phyloP scores from a whole-genome alignment of 2,329 filamentous ascomycete species.

The Aspergillus thermomutatus region DNA sequence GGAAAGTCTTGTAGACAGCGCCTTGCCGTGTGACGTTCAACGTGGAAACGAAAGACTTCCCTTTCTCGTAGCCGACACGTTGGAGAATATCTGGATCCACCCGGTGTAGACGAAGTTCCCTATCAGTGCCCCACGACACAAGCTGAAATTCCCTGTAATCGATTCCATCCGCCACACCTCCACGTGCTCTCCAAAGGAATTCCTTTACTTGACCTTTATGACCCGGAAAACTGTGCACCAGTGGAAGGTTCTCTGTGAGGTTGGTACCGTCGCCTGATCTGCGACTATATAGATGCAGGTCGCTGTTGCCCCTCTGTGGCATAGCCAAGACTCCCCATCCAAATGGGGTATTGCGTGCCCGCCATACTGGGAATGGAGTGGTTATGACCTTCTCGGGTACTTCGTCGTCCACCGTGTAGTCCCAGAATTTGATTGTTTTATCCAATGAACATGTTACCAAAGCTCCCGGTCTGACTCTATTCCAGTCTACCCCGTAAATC shows the following conservation, averaged over 20 bases:
- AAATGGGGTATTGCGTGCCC: conserved; percentile 87
- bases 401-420: conserved; percentile 64
- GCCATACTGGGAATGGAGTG: conserved; percentile 84
- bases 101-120: conserved; percentile 73
- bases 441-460: conserved; percentile 88
- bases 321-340: conserved; percentile 82
- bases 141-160: conserved; percentile 89
- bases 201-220: conserved; percentile 73
- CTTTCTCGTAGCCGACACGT: conserved; percentile 70
- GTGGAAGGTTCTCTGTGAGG: conserved; percentile 34
- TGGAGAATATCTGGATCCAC: conserved; percentile 63
- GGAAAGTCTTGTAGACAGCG: conserved; percentile 80
- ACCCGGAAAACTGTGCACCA: conserved; percentile 52
- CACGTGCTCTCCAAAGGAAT: conserved; percentile 83
- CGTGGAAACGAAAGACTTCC: conserved; percentile 60
- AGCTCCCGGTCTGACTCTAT: conserved; percentile 67
- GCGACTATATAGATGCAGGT: conserved; percentile 80
- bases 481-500: conserved; percentile 96
- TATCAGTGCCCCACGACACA: conserved; percentile 88
- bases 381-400: conserved; percentile 72
- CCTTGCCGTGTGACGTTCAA: conserved; percentile 77
- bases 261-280: conserved; percentile 42
- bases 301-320: conserved; percentile 83
- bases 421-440: conserved; percentile 91
- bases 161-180: conserved; percentile 62